Evolutionary conservation across 352 stramenopile genomes (phyloP).

Genomic region (Phytophthora sojae): DNA sequence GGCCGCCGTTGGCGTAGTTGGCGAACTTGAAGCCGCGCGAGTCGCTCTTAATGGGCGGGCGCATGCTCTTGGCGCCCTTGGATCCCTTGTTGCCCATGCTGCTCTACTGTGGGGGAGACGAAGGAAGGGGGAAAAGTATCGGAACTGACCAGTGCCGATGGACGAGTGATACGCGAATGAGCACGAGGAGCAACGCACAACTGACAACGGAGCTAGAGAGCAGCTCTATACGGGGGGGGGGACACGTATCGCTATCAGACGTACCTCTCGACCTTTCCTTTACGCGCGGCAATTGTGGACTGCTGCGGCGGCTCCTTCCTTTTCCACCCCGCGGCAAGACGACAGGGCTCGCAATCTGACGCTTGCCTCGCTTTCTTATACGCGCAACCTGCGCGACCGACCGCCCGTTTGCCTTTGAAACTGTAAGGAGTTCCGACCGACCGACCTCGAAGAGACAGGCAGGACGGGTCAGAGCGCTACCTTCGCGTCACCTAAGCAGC

Average conservation of each 20-base stretch:
- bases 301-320: conserved; percentile 27
- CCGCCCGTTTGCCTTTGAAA: neutral
- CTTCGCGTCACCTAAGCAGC: conserved; percentile 23
- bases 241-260: conserved; percentile 11
- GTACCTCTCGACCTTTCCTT: conserved; percentile 37
- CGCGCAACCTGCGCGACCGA: conserved; percentile 22
- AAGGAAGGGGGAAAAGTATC: conserved; percentile 30
- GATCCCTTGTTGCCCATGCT: conserved; percentile 88
- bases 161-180: conserved; percentile 49
- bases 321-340: conserved; percentile 29
- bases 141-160: conserved; percentile 38
- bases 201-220: conserved; percentile 1
- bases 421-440: neutral
- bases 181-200: conserved; percentile 1
- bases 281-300: conserved; percentile 39
- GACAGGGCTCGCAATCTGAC: conserved; percentile 35
- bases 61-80: conserved; percentile 71
- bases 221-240: too few relatives aligned
- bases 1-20: conserved; percentile 51
- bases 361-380: conserved; percentile 32
- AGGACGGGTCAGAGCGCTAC: neutral
- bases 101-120: conserved; percentile 7
- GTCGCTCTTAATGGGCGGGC: conserved; percentile 86
- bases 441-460: conserved; percentile 12
- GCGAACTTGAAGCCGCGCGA: conserved; percentile 83